Evolutionary conservation across 768 basidiomycete genomes (phyloP), one percentile per base, ranked within the genome.

Genomic region (Vishniacozyma victoriae): DNA sequence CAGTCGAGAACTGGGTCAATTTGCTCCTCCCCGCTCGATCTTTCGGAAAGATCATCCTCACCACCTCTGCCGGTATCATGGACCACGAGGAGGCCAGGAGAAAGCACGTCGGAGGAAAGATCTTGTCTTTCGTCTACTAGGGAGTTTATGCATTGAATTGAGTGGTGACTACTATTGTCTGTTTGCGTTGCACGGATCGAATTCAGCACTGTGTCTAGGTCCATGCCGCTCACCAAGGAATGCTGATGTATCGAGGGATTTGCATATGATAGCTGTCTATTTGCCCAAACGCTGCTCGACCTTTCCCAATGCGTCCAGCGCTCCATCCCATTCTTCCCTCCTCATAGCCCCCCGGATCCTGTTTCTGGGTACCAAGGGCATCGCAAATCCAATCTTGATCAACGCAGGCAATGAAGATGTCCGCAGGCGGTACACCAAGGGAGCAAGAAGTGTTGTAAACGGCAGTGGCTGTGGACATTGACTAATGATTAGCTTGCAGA

Each of bases 51-150:
- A 85, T 97, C 76, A 95, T 97, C 76, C 78, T 97, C 54, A 99
- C 93, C 59, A 97, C 93, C 41, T 93, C 90, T 16, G 89, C 90
- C 15, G 95, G 95, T 57, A 99, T 97, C 74, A 80, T 97, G 72
- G 95, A 96, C 77, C 95, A 99, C 73, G 91, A 95, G 74, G 93
- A 97, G 79, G 93, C 93, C 38, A 84, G 93, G 77, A 85, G 90
- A 70, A 97, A 96, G 78, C 91, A 93, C 76, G 83, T 95, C 35
- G 49, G 56, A 52, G 27, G 25, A 14, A 5, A 6, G 14, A 16
- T 22, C 26, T 4, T 39, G 27, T 9, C 1, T 16, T 26, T 20
- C 4, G 3, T 3, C 35, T 27, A 15, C 24, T 18, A n/a, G 22
- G 29, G 29, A n/a, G 29, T 9, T 33, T 9, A 33, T 33, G 29